Percentiles rank a stretch among this genome's conserved stretches.
These are phyloP conservation scores for Eimeria maxima DNA, from an alignment of 169 alveolate species.

Conservation along the genomic window DNA sequence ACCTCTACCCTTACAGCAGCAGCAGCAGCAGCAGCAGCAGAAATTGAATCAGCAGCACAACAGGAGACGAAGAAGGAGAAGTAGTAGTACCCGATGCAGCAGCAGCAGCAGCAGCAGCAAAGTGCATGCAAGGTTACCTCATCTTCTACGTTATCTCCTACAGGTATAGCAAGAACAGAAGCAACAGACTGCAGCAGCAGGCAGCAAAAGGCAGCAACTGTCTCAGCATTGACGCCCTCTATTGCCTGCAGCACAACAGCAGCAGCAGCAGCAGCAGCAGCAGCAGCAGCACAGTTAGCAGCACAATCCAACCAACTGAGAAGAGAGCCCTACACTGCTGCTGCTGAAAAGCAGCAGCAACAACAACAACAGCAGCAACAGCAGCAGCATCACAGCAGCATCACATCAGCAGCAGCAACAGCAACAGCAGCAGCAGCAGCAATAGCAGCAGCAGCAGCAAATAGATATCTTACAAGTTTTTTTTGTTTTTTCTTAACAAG, in stretches of 20 bases:
- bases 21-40: neutral
- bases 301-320: too few relatives aligned
- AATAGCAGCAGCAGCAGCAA: slow-evolving; percentile 2
- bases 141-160: neutral
- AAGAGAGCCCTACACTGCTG: too few relatives aligned
- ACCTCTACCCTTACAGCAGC: too few relatives aligned
- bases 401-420: too few relatives aligned
- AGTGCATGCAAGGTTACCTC: neutral
- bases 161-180: slow-evolving; percentile 19
- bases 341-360: too few relatives aligned
- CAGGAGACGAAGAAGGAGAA: neutral
- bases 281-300: neutral
- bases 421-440: slow-evolving; percentile 21
- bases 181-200: slow-evolving; percentile 54
- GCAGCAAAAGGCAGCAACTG: slow-evolving; percentile 24
- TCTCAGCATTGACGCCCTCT: slow-evolving; percentile 33
- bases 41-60: neutral
- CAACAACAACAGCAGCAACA: neutral
- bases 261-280: neutral
- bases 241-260: slow-evolving; percentile 44
- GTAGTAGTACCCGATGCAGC: slow-evolving; percentile 4
- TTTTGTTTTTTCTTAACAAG: slow-evolving; percentile 19
- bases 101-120: slow-evolving; percentile 28
- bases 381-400: too few relatives aligned
- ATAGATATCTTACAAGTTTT: neutral